phyloP scores from a whole-genome alignment of 345 rosid genomes.

The Acer campestre region DNA sequence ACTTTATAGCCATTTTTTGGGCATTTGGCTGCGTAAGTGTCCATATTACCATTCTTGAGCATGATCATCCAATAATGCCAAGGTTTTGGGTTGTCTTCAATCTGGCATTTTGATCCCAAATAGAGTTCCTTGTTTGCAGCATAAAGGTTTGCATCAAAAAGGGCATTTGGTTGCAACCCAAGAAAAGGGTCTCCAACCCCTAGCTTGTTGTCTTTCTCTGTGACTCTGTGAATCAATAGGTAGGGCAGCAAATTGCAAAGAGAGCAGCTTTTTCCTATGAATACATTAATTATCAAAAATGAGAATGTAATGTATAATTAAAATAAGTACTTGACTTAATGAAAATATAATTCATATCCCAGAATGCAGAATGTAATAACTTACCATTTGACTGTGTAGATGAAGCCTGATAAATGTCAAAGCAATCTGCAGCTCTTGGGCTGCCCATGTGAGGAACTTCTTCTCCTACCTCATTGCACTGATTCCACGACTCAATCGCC shows the following conservation, averaged over 20 bases:
- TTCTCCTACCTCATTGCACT: too few species aligned
- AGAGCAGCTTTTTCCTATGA: conserved; percentile 22
- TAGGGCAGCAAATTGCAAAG: conserved; percentile 25
- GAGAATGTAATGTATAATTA: not conserved
- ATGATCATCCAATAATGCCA: conserved; percentile 76
- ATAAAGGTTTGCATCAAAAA: conserved; percentile 39
- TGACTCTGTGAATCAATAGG: conserved; percentile 46
- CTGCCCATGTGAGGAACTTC: too few species aligned
- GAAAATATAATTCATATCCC: too few species aligned
- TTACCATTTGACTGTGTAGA: too few species aligned
- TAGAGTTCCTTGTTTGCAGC: conserved; percentile 63
- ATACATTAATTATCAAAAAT: not conserved
- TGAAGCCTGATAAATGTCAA: too few species aligned
- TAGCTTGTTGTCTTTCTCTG: conserved; percentile 57
- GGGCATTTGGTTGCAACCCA: conserved; percentile 35
- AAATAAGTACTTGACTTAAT: too few species aligned
- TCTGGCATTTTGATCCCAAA: conserved; percentile 62
- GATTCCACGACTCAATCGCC: too few species aligned
- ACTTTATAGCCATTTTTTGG: conserved; percentile 58
- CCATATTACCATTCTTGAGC: conserved; percentile 68
- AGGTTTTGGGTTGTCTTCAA: conserved; percentile 54
- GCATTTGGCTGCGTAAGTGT: conserved; percentile 52
- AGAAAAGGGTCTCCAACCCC: conserved; percentile 41
- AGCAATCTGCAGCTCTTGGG: too few species aligned
- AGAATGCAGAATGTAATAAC: too few species aligned